Percentiles rank a stretch among this genome's conserved stretches.
phyloP scores from a whole-genome alignment of 345 rosid species.

The Bruguiera sexangula region DNA sequence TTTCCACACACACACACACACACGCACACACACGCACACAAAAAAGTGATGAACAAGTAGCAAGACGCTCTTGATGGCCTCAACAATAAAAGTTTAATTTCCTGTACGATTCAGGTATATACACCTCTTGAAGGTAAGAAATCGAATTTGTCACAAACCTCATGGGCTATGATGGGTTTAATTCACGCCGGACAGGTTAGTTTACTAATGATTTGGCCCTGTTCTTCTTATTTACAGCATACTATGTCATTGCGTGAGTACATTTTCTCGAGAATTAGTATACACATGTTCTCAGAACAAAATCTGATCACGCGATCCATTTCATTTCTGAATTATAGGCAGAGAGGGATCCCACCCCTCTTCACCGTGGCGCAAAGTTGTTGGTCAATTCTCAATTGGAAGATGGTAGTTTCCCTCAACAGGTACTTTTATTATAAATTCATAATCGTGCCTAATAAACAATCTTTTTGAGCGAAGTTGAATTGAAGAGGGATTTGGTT shows the following conservation, averaged over 20 bases:
- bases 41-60: no score
- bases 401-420: slow-evolving; percentile 61
- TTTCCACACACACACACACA: no score
- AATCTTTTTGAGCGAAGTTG: no score
- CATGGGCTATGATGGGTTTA: slow-evolving; percentile 48
- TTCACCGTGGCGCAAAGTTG: slow-evolving; percentile 60
- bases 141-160: slow-evolving; percentile 54
- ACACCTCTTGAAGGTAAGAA: slow-evolving; percentile 41
- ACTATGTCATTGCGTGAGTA: no score
- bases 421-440: slow-evolving; percentile 12
- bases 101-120: slow-evolving; percentile 26
- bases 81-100: background rate
- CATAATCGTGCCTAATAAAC: no score
- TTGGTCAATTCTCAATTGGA: slow-evolving; percentile 64
- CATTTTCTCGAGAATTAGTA: no score
- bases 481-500: no score
- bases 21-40: no score
- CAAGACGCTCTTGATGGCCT: no score
- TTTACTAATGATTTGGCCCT: background rate
- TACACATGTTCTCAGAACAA: no score
- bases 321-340: background rate
- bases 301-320: background rate
- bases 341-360: slow-evolving; percentile 48
- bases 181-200: slow-evolving; percentile 55
- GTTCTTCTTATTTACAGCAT: no score